Percentiles rank a stretch among this genome's conserved stretches.
phyloP scores from a whole-genome alignment of 345 rosid species.

The Brassica incana region DNA sequence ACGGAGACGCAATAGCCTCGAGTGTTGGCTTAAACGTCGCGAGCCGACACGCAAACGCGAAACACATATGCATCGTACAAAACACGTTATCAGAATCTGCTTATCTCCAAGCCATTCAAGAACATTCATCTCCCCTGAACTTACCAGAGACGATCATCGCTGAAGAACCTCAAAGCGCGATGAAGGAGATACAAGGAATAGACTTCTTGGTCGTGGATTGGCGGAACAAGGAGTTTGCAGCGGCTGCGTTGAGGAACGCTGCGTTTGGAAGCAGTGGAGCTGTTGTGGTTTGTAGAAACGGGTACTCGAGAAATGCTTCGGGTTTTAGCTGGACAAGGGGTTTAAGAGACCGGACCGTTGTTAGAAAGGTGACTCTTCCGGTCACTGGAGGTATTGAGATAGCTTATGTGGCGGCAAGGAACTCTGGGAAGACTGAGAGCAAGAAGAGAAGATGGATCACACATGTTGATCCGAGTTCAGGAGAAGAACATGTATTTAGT shows the following conservation, averaged over 20 bases:
- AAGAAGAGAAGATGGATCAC: conserved; percentile 66
- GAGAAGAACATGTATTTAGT: conserved; percentile 75
- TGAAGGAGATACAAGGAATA: conserved; percentile 52
- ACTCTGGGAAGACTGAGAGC: conserved; percentile 37
- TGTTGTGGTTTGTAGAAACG: conserved; percentile 83
- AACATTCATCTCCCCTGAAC: conserved; percentile 23
- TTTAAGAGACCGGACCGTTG: conserved; percentile 51
- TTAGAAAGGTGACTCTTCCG: conserved; percentile 77
- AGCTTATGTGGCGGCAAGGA: conserved; percentile 63
- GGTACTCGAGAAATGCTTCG: conserved; percentile 42
- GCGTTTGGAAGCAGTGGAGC: conserved; percentile 68
- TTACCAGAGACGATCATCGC: conserved; percentile 51
- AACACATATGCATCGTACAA: conserved; percentile 77
- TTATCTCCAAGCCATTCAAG: conserved; percentile 50
- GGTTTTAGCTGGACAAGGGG: conserved; percentile 59
- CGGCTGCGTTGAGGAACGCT: conserved; percentile 52
- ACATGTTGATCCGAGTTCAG: conserved; percentile 72
- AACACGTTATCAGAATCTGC: conserved; percentile 55
- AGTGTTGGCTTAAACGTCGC: conserved; percentile 84
- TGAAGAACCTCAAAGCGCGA: conserved; percentile 55
- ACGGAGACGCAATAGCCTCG: conserved; percentile 61
- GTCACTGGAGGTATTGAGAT: conserved; percentile 87
- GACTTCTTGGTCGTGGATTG: conserved; percentile 89
- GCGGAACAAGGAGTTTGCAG: conserved; percentile 46
- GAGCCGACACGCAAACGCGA: conserved; percentile 65